A percentile compares a stretch with the other conserved stretches of the same genome.
Evolutionary conservation across 2,329 filamentous ascomycete species (phyloP).

Genomic region (Capronia americana): DNA sequence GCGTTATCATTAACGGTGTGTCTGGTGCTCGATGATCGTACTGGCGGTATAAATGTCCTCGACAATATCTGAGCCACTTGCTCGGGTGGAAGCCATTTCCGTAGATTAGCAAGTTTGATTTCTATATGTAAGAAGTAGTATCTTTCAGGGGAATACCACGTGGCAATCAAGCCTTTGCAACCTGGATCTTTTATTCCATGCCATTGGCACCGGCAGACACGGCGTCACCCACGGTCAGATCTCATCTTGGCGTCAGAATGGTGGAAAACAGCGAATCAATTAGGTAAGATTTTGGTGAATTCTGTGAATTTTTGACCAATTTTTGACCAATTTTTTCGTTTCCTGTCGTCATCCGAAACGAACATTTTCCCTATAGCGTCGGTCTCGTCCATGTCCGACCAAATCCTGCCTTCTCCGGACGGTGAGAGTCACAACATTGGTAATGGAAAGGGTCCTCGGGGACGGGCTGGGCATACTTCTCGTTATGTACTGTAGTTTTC

Average conservation of each 20-base stretch:
- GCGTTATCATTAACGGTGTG: background rate
- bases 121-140: background rate
- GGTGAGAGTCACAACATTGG: slow-evolving; percentile 9
- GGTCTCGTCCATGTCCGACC: slow-evolving; percentile 8
- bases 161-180: background rate
- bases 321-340: slow-evolving; percentile 19
- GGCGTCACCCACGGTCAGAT: background rate
- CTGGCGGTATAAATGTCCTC: no score
- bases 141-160: background rate
- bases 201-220: background rate
- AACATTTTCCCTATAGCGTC: background rate
- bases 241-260: background rate
- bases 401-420: slow-evolving; percentile 22
- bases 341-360: slow-evolving; percentile 16
- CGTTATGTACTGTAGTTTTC: background rate
- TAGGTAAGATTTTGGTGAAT: slow-evolving; percentile 18
- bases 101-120: background rate
- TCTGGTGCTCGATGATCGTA: no score
- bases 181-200: no score
- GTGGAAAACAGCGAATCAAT: slow-evolving; percentile 11
- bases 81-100: no score
- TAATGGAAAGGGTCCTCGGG: slow-evolving; percentile 8
- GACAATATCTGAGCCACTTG: no score
- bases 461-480: background rate
- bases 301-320: slow-evolving; percentile 9